Percentiles rank a stretch among this genome's conserved stretches.
These are phyloP conservation scores for Nicotiana sylvestris DNA, from an alignment of 257 asterid genomes.

Conservation along the genomic window DNA sequence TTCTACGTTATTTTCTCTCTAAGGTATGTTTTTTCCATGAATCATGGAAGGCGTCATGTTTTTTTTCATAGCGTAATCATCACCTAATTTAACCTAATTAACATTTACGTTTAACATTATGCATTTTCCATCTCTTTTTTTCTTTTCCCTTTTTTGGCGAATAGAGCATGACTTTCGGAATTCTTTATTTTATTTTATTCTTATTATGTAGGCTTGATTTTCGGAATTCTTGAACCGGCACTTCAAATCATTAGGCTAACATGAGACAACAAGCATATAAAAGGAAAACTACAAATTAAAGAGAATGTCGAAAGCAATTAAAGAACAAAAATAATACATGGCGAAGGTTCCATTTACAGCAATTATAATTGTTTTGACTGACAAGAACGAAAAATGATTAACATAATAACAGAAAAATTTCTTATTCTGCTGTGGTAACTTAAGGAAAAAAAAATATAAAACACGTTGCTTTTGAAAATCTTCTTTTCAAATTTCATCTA, in stretches of 20 bases:
- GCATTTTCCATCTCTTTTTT: not conserved
- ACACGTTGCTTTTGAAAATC: not conserved
- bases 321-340: too few relatives aligned
- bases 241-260: not conserved
- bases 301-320: too few relatives aligned
- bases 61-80: not conserved
- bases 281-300: not conserved
- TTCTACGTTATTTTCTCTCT: not conserved
- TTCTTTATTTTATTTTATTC: not conserved
- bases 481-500: not conserved
- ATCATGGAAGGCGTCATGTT: not conserved
- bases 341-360: too few relatives aligned
- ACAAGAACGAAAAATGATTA: not conserved
- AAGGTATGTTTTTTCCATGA: not conserved
- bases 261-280: not conserved
- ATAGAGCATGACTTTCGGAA: too few relatives aligned
- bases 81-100: slow-evolving; percentile 4
- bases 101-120: not conserved
- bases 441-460: not conserved
- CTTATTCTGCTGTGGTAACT: not conserved
- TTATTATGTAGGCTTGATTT: not conserved
- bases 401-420: not conserved
- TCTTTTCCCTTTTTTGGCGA: too few relatives aligned
- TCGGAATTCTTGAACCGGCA: not conserved
- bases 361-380: not conserved